phyloP scores from a whole-genome alignment of 805 yeast species.

The Candida qinlingensis region DNA sequence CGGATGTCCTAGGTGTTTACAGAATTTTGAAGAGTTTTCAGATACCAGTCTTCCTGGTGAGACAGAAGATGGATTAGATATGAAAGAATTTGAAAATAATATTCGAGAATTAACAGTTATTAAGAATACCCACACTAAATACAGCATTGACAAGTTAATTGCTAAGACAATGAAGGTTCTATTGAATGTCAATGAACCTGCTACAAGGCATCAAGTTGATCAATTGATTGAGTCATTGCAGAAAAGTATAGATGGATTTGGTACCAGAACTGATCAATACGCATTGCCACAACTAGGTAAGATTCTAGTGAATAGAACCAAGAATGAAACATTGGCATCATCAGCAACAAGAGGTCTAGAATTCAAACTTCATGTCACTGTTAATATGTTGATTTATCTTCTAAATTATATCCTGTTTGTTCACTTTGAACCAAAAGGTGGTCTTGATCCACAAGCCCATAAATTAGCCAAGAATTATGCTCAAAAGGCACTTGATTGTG shows the following conservation, averaged over 20 bases:
- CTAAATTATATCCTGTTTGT: slow-evolving; percentile 45
- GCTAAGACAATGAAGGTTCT: slow-evolving; percentile 35
- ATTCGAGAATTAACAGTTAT: slow-evolving; percentile 42
- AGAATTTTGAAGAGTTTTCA: slow-evolving; percentile 33
- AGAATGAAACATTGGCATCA: slow-evolving; percentile 17
- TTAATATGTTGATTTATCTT: slow-evolving; percentile 45
- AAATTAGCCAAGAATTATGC: slow-evolving; percentile 34
- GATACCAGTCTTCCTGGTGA: slow-evolving; percentile 40
- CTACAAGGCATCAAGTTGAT: slow-evolving; percentile 36
- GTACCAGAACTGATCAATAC: slow-evolving; percentile 25
- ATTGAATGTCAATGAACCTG: slow-evolving; percentile 34
- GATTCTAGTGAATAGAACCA: slow-evolving; percentile 20
- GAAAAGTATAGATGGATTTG: slow-evolving; percentile 30
- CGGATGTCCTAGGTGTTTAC: slow-evolving; percentile 36
- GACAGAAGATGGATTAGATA: slow-evolving; percentile 15
- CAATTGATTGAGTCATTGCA: slow-evolving; percentile 29
- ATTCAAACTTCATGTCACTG: slow-evolving; percentile 32
- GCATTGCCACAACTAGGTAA: slow-evolving; percentile 31
- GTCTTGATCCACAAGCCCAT: slow-evolving; percentile 30
- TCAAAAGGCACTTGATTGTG: slow-evolving; percentile 36
- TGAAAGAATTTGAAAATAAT: slow-evolving; percentile 24
- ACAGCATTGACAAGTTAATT: slow-evolving; percentile 39
- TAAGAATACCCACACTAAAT: slow-evolving; percentile 41
- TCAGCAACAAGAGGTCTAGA: slow-evolving; percentile 35
- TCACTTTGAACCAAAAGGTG: slow-evolving; percentile 37